A percentile compares a stretch with the other conserved stretches of the same genome.
Evolutionary conservation across 2,329 filamentous ascomycete species (phyloP).

Genomic region (Mycosphaerella sp.): DNA sequence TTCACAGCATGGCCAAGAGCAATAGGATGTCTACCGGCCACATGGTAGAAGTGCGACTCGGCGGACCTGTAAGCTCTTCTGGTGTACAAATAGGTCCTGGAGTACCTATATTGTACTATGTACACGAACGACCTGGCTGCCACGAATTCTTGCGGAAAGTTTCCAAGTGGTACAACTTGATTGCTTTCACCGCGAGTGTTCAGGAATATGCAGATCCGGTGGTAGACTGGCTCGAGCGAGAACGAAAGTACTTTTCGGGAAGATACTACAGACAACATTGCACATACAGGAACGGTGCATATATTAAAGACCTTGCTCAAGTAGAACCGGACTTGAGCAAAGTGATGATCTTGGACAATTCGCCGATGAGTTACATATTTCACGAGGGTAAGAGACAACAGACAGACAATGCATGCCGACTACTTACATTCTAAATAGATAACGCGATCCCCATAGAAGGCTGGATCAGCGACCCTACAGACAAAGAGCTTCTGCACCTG

Average conservation of each 20-base stretch:
- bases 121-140: slow-evolving; percentile 94
- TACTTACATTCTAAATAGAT: slow-evolving; percentile 50
- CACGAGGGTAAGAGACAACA: slow-evolving; percentile 68
- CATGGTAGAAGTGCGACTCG: slow-evolving; percentile 79
- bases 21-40: slow-evolving; percentile 93
- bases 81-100: slow-evolving; percentile 60
- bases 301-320: slow-evolving; percentile 94
- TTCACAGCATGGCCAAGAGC: slow-evolving; percentile 96
- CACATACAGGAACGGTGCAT: slow-evolving; percentile 89
- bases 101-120: slow-evolving; percentile 96
- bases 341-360: slow-evolving; percentile 99
- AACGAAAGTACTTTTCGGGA: slow-evolving; percentile 91
- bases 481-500: slow-evolving; percentile 88
- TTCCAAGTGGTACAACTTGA: slow-evolving; percentile 96
- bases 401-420: background rate
- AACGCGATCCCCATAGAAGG: slow-evolving; percentile 99
- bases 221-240: slow-evolving; percentile 96
- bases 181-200: slow-evolving; percentile 93
- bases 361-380: slow-evolving; percentile 96
- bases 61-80: slow-evolving; percentile 20
- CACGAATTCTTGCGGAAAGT: slow-evolving; percentile 92
- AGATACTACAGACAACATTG: slow-evolving; percentile 97
- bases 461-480: slow-evolving; percentile 98
- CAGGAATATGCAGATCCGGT: slow-evolving; percentile 98
- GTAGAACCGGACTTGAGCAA: slow-evolving; percentile 96